Evolutionary conservation across 345 rosid species (phyloP).

Genomic region (Salix brachista): DNA sequence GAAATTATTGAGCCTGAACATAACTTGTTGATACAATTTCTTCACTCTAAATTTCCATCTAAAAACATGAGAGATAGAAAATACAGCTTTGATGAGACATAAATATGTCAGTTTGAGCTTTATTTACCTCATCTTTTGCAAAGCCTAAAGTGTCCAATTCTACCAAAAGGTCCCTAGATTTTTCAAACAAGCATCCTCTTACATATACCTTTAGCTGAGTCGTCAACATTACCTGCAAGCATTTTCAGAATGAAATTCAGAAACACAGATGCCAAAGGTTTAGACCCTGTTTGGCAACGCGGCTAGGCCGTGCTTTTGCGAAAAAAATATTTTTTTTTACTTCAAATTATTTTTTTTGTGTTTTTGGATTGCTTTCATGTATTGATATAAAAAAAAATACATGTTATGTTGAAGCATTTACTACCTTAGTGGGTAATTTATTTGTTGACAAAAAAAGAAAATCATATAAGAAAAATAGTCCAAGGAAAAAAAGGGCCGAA

Average conservation of each 20-base stretch:
- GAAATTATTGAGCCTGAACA: background rate
- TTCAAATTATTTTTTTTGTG: too few relatives aligned
- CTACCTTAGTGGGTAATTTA: background rate
- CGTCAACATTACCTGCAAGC: conserved; percentile 76
- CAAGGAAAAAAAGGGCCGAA: too few relatives aligned
- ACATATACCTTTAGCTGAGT: conserved; percentile 82
- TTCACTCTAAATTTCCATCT: background rate
- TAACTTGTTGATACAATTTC: background rate
- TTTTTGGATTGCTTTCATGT: too few relatives aligned
- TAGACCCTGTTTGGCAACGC: too few relatives aligned
- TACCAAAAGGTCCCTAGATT: conserved; percentile 59
- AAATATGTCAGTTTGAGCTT: conserved; percentile 1
- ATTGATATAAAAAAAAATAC: too few relatives aligned
- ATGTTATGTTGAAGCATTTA: too few relatives aligned
- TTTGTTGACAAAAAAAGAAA: background rate
- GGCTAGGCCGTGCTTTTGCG: too few relatives aligned
- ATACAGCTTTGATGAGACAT: conserved; percentile 1
- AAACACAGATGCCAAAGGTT: background rate
- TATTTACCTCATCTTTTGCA: conserved; percentile 73
- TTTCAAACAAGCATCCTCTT: conserved; percentile 83
- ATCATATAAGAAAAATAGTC: background rate
- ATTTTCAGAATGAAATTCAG: conserved; percentile 15
- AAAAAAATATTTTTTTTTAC: too few relatives aligned
- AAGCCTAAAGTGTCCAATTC: conserved; percentile 67
- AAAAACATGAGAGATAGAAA: background rate